A percentile compares a stretch with the other conserved stretches of the same genome.
Evolutionary conservation across 257 asterid genomes (phyloP).

Genomic region (Paulownia fortunei): DNA sequence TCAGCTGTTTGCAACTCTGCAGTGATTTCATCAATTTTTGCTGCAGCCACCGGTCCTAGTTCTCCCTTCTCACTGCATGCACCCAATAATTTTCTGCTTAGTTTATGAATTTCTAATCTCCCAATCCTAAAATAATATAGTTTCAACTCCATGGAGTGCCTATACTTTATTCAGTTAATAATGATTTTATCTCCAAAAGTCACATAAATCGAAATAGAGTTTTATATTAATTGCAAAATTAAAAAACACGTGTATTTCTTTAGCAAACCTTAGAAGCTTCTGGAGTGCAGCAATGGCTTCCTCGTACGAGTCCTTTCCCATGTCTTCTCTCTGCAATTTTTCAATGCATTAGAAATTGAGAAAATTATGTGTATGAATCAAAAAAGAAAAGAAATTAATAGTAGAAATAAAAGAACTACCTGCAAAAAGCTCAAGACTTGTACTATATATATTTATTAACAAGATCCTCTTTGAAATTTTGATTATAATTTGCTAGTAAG

Average conservation of each 20-base stretch:
- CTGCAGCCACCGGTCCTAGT: constrained; percentile 79
- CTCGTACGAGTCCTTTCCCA: constrained; percentile 74
- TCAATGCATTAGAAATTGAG: constrained; percentile 8
- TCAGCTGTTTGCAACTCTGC: constrained; percentile 65
- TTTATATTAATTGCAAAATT: neutral
- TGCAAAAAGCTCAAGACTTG: no score
- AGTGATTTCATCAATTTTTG: constrained; percentile 68
- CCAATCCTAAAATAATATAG: neutral
- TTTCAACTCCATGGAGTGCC: no score
- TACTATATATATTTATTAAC: no score
- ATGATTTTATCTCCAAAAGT: neutral
- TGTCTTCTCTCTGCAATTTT: constrained; percentile 75
- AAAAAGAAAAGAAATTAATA: neutral
- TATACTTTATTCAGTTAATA: no score
- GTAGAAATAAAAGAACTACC: neutral
- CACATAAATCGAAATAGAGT: neutral
- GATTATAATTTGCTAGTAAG: neutral
- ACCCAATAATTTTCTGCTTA: neutral
- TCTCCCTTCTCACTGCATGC: constrained; percentile 78
- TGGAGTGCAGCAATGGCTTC: constrained; percentile 82
- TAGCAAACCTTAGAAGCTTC: constrained; percentile 81
- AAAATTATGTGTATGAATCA: neutral
- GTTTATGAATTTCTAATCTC: neutral
- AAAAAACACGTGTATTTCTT: neutral
- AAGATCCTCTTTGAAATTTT: neutral